These are phyloP conservation scores for Mortierella alpina DNA, from an alignment of 192 early-diverging fungal genomes.

Conservation along the genomic window DNA sequence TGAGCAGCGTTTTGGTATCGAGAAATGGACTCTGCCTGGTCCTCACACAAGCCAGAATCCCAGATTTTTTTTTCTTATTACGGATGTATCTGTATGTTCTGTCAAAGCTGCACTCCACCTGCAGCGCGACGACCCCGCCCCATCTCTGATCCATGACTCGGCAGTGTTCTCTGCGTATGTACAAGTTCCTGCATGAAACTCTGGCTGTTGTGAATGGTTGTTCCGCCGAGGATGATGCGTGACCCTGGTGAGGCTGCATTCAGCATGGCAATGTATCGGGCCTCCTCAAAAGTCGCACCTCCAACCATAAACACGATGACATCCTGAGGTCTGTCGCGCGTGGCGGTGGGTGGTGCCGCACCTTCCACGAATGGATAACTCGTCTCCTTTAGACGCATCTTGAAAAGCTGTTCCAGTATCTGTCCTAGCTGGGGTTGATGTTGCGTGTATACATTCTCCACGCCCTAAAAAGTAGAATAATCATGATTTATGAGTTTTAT, in stretches of 20 bases:
- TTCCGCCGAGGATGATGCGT: constrained; percentile 91
- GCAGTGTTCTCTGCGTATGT: constrained; percentile 18
- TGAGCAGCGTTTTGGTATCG: no score
- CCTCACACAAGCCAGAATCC: no score
- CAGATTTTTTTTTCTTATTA: no score
- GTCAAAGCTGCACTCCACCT: no score
- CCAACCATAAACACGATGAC: constrained; percentile 97
- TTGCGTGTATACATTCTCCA: constrained; percentile 99
- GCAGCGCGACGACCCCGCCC: no score
- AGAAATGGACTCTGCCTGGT: no score
- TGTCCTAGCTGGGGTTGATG: constrained; percentile 89
- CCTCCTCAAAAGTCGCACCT: constrained; percentile 95
- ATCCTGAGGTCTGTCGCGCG: constrained; percentile 82
- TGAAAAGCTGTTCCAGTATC: constrained; percentile 81
- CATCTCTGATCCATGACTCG: constrained; percentile 9
- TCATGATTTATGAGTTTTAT: not conserved
- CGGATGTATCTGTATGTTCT: no score
- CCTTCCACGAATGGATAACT: constrained; percentile 84
- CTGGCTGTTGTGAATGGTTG: constrained; percentile 84
- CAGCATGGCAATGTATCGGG: constrained; percentile 84
- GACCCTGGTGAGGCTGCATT: constrained; percentile 83
- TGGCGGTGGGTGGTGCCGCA: constrained; percentile 26
- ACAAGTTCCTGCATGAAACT: constrained; percentile 46
- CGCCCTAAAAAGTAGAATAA: constrained; percentile 63
- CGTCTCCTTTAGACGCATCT: constrained; percentile 82